phyloP scores from a whole-genome alignment of 768 basidiomycete species.

The Serendipita vermifera region DNA sequence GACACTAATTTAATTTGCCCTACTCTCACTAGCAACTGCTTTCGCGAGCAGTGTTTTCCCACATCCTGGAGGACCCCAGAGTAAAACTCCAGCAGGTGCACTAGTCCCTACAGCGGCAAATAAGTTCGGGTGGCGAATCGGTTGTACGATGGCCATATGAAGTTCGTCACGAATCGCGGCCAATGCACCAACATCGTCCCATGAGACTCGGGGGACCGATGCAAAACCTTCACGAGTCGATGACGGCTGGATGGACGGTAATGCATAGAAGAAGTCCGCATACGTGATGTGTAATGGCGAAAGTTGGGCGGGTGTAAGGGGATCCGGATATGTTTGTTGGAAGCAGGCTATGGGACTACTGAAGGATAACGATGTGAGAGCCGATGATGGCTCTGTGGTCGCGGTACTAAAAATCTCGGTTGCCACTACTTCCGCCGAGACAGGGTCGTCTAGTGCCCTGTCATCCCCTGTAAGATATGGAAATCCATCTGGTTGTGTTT shows the following conservation, averaged over 20 bases:
- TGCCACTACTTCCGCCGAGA: too few species aligned
- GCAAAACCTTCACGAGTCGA: constrained; percentile 97
- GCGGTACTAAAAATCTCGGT: too few species aligned
- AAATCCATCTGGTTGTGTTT: constrained; percentile 32
- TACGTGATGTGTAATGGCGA: constrained; percentile 69
- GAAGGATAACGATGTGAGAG: not conserved
- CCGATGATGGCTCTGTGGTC: not conserved
- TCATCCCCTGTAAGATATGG: constrained; percentile 18
- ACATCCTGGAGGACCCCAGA: constrained; percentile 99
- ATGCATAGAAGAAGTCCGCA: constrained; percentile 64
- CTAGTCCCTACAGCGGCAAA: constrained; percentile 83
- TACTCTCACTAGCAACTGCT: constrained; percentile 91
- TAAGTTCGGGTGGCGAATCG: constrained; percentile 77
- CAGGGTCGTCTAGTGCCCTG: too few species aligned
- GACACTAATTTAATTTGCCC: constrained; percentile 94
- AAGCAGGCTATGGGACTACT: constrained; percentile 81
- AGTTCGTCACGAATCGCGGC: constrained; percentile 75
- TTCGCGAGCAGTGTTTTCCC: constrained; percentile 97
- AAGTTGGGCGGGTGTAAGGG: constrained; percentile 67
- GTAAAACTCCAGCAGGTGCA: constrained; percentile 80
- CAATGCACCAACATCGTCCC: constrained; percentile 92
- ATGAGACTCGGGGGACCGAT: constrained; percentile 89
- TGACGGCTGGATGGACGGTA: constrained; percentile 87
- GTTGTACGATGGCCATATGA: constrained; percentile 96
- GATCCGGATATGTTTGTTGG: constrained; percentile 70